Evolutionary conservation across 2,329 filamentous ascomycete species (phyloP).

Genomic region (Chlorencoelia australis): DNA sequence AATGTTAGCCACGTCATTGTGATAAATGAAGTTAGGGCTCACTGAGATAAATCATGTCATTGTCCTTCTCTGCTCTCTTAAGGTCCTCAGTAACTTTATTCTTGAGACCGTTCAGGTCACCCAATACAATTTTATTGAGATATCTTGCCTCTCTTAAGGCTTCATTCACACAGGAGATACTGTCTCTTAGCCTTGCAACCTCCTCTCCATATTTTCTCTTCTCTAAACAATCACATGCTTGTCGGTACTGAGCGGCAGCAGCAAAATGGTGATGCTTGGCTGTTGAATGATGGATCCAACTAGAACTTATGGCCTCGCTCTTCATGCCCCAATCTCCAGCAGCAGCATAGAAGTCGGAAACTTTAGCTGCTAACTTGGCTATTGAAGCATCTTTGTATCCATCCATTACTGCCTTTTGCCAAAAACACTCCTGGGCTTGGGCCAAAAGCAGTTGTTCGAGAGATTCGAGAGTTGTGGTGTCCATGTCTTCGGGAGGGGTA

Average conservation of each 20-base stretch:
- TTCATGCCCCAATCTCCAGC: slow-evolving; percentile 80
- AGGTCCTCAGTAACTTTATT: slow-evolving; percentile 75
- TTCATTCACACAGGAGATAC: slow-evolving; percentile 72
- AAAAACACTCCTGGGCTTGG: slow-evolving; percentile 94
- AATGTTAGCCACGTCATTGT: slow-evolving; percentile 29
- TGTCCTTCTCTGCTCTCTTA: slow-evolving; percentile 89
- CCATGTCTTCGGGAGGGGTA: slow-evolving; percentile 91
- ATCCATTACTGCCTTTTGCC: slow-evolving; percentile 94
- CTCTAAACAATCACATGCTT: slow-evolving; percentile 83
- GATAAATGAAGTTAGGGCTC: slow-evolving; percentile 26
- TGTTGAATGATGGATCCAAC: slow-evolving; percentile 97
- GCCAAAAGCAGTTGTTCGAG: slow-evolving; percentile 77
- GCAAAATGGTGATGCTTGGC: slow-evolving; percentile 98
- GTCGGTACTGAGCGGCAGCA: slow-evolving; percentile 85
- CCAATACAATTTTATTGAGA: slow-evolving; percentile 70
- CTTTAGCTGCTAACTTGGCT: slow-evolving; percentile 79
- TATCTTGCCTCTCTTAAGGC: slow-evolving; percentile 77
- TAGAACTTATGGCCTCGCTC: slow-evolving; percentile 79
- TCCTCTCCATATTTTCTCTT: slow-evolving; percentile 94
- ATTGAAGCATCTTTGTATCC: slow-evolving; percentile 87
- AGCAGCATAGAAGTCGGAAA: slow-evolving; percentile 81
- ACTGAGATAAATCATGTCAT: slow-evolving; percentile 89
- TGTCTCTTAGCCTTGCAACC: slow-evolving; percentile 75
- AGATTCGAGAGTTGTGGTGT: slow-evolving; percentile 74
- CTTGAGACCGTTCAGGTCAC: slow-evolving; percentile 76